Conservation (phyloP, 164 flowering plant genomes). For the Vitis amurensis region DNA sequence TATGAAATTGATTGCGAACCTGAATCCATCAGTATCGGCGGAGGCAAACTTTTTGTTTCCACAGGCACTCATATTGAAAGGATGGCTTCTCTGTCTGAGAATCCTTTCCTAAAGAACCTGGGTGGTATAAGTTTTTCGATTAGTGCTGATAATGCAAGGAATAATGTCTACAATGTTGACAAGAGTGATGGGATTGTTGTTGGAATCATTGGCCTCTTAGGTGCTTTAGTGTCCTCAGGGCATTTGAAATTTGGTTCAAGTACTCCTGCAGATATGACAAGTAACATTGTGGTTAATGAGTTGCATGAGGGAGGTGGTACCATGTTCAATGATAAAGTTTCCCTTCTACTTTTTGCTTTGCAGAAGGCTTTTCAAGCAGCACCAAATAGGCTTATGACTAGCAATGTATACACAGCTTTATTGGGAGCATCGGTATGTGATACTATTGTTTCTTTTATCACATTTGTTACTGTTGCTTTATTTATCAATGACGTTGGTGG, state of each 20-base stretch:
- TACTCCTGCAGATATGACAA: constrained; percentile 48
- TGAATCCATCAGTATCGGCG: constrained; percentile 20
- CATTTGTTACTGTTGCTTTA: not conserved
- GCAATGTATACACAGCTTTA: constrained; percentile 71
- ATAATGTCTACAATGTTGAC: constrained; percentile 87
- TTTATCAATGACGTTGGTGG: not conserved
- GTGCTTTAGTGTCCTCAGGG: constrained; percentile 74
- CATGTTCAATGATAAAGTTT: constrained; percentile 92
- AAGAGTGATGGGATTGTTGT: constrained; percentile 85
- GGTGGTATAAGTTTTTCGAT: constrained; percentile 90
- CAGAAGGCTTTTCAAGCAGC: constrained; percentile 96
- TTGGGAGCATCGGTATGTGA: constrained; percentile 85
- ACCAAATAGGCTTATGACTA: constrained; percentile 89
- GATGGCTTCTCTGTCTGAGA: constrained; percentile 63
- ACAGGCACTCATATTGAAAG: constrained; percentile 43
- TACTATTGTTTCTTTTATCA: constrained; percentile 1
- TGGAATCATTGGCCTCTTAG: constrained; percentile 74
- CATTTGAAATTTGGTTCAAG: constrained; percentile 61
- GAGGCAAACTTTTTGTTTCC: constrained; percentile 21
- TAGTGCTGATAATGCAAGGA: constrained; percentile 92
- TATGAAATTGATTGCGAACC: constrained; percentile 32
- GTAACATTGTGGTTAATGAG: constrained; percentile 49
- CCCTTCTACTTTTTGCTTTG: constrained; percentile 83
- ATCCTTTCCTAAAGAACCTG: constrained; percentile 53
- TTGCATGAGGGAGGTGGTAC: constrained; percentile 67